Conservation (phyloP, 176 grass and related monocot genomes). For the Raddia guianensis region DNA sequence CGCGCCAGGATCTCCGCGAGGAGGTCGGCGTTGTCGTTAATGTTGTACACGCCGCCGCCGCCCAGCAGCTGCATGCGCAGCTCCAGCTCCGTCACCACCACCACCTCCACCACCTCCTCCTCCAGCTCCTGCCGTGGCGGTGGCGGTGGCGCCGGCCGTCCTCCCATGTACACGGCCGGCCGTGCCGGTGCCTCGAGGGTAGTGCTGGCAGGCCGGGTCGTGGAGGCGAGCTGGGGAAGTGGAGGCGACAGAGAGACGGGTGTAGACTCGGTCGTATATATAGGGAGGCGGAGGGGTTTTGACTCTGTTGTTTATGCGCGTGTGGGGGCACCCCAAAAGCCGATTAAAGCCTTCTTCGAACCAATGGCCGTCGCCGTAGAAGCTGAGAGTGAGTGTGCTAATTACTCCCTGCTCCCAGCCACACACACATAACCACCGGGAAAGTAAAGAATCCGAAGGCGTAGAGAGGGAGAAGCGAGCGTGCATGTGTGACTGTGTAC, state of each 20-base stretch:
- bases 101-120: background rate
- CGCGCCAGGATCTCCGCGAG: constrained; percentile 79
- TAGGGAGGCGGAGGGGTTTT: constrained; percentile 44
- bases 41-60: constrained; percentile 48
- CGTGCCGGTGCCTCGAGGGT: background rate
- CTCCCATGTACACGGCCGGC: constrained; percentile 29
- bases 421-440: background rate
- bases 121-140: background rate
- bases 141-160: constrained; percentile 2
- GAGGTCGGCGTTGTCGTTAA: constrained; percentile 93
- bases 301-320: constrained; percentile 28
- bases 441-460: constrained; percentile 24
- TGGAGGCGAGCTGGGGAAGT: background rate
- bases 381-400: background rate
- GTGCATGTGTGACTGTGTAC: background rate
- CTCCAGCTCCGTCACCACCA: constrained; percentile 40
- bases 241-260: constrained; percentile 23
- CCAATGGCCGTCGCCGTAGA: constrained; percentile 45
- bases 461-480: background rate
- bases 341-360: constrained; percentile 24
- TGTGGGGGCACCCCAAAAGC: constrained; percentile 33
- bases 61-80: constrained; percentile 40
- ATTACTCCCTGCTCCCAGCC: constrained; percentile 9
- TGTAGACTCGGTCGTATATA: constrained; percentile 48
- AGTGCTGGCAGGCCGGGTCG: background rate